Evolutionary conservation across 768 basidiomycete species (phyloP), one percentile per base, ranked within the genome.

Genomic region (Daedaleopsis nitida): DNA sequence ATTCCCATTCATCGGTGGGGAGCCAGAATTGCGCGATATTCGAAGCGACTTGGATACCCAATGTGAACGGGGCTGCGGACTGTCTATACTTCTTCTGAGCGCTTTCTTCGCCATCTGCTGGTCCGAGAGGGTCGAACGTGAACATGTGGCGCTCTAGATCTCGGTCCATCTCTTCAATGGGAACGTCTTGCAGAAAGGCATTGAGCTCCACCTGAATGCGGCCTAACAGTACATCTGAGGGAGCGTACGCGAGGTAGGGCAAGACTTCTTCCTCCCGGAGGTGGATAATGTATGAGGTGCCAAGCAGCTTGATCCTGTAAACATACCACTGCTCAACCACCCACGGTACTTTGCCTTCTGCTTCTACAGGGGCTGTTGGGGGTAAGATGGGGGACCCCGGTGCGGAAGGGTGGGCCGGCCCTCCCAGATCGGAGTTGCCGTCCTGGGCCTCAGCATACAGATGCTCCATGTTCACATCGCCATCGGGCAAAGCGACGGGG

Each of bases 171-270:
- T 57, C 57, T 27, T 67, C 65, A 14, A 68, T 64, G 1, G 67
- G 52, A 3, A 64, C 58, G 2, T 52, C 39, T 34, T 66, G 58
- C 19, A 69, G 35, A 19, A 56, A 43, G 11, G 62, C 45, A 0
- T 48, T 44, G 14, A 72, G 65, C 16, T 62, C 58, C 11, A 58
- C 59, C 11, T 57, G 63, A 3, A 68, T 39, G 16, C 47, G 77
- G 3, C 74, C 66, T 16, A 91, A 77, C 38, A 91, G 77, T 0
- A 78, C 78, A 6, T 78, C 72, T 1, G 84, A 73, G 8, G 86
- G 86, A 5, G 80, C 75, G 62, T 90, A 81, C 2, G 88, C 86
- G 68, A 88, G 88, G 67, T 93, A 93, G 27, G 92, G 92, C 5
- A 94, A 78, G 4, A 92, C 81, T 56, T 81, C 78, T 16, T 80